These are phyloP conservation scores for Flaveria linearis DNA, from an alignment of 129 eudicot genomes.

Conservation along the genomic window DNA sequence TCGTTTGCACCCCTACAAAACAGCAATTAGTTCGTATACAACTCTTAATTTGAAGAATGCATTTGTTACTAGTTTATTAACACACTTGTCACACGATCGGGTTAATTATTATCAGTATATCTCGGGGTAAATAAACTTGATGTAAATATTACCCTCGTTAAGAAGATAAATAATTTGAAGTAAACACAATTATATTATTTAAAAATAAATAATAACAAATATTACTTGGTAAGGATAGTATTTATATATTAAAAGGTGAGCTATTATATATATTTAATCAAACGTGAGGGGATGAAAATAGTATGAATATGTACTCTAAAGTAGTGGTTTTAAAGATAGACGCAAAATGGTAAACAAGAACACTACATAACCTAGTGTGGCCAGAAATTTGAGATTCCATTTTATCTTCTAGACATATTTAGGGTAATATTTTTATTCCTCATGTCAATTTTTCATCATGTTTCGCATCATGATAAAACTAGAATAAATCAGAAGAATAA, in stretches of 20 bases:
- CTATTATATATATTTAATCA: background rate
- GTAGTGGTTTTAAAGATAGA: constrained; percentile 24
- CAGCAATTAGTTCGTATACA: too few relatives aligned
- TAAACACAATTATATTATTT: too few relatives aligned
- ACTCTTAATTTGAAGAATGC: too few relatives aligned
- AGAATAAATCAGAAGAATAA: background rate
- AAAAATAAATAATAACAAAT: too few relatives aligned
- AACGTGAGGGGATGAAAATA: constrained; percentile 11
- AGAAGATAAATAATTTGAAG: too few relatives aligned
- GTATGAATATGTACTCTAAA: background rate
- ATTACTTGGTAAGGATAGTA: too few relatives aligned
- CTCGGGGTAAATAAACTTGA: background rate
- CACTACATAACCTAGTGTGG: constrained; percentile 16
- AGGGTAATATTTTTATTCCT: constrained; percentile 24
- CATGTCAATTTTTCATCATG: background rate
- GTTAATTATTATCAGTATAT: background rate
- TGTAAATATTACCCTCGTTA: background rate
- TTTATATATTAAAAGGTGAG: background rate
- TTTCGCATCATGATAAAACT: constrained; percentile 12
- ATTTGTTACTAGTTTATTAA: too few relatives aligned
- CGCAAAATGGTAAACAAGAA: constrained; percentile 18
- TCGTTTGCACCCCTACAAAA: too few relatives aligned
- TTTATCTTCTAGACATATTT: constrained; percentile 24
- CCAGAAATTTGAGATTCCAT: constrained; percentile 32
- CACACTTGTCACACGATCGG: background rate